Evolutionary conservation across 2,329 filamentous ascomycete species (phyloP), one percentile per base, ranked within the genome.

Genomic region (Aspergillus persii): DNA sequence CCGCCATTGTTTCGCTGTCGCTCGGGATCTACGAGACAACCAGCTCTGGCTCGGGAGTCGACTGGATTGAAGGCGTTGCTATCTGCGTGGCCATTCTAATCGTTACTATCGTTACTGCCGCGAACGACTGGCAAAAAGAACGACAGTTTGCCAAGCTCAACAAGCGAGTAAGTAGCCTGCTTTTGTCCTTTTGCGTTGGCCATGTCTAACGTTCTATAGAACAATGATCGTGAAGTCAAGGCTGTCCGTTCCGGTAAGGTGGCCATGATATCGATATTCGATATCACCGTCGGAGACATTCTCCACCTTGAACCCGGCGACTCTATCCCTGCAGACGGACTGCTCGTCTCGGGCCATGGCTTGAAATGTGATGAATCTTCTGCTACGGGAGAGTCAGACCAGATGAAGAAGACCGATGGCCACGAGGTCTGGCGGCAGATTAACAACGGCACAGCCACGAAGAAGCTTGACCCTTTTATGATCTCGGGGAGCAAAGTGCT

Each of bases 401-500:
- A 87, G 53, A 83, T 90, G 72, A 87, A 86, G 73, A 91, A 91
- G 76, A 85, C 82, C 0, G 72, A 79, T 4, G 87, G 83, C 11
- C 79, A 85, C 18, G 83, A 86, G 61, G 86, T 86, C 41, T 86
- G 83, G 76, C 76, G 81, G 44, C 77, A 80, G 3, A 78, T 89
- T 30, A 76, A 83, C 52, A 78, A 81, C 8, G 80, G 84, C 15
- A 79, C 76, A 11, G 80, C 79, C 23, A 77, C 78, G 4, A 83
- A 80, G 60, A 83, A 86, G 51, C 76, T 88, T 3, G 87, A 90
- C 61, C 86, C 86, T 1, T 90, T 89, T 68, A 84, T 97, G 68
- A 90, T 96, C 66, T 96, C 92, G 31, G 93, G 89, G 33, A 84
- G 87, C 54, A 89, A 89, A 62, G 88, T 92, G 59, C 88, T 91